Base-by-base conservation (phyloP, 2,329 filamentous ascomycete species). In the Talaromyces sp. region DNA sequence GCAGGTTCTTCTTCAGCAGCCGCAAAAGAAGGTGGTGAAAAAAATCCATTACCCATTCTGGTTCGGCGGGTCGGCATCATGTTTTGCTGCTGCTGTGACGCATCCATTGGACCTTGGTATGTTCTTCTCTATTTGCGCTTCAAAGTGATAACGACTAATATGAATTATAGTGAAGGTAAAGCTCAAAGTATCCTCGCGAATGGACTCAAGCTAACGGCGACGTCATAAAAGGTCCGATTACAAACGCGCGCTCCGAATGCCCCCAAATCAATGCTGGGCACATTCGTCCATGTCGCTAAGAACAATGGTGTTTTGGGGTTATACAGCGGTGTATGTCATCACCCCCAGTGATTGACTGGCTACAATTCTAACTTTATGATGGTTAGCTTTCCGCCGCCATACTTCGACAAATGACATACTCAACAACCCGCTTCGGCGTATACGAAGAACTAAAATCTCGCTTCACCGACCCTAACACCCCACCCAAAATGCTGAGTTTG, bases 51-150 rank as follows among this genome's bases (percentile, higher is more conserved):
- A 94, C 80, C 91, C 91, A 10, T 94, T 94, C 79, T 98, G 94
- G 95, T 98, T 99, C 78, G 95, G 95, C 69, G 95, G 95, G 64
- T 97, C 92, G 76, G 93, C 94, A 60, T 95, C 91, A 75, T 96
- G 92, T 76, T 89, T 95, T 83, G 94, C 94, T 43, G 93, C 94
- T 53, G 89, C 88, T 71, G 91, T 97, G 58, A 98, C 94, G 34
- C 94, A 98, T 84, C 94, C 94, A 59, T 83, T 98, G 75, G 93
- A 97, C 85, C 84, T 97, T 69, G 87, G 92, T 96, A 85, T 51
- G 43, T 56, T 53, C 15, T 40, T 51, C 8, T 62, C 49, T 5
- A 7, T 29, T n/a, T n/a, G n/a, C n/a, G n/a, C 36, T 51, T 43
- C 15, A 4, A 31, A 54, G 13, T 25, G 13, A 27, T 43, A 45